Conservation (phyloP, 371 early-diverging fungal genomes). For the Nematocida ausubeli region DNA sequence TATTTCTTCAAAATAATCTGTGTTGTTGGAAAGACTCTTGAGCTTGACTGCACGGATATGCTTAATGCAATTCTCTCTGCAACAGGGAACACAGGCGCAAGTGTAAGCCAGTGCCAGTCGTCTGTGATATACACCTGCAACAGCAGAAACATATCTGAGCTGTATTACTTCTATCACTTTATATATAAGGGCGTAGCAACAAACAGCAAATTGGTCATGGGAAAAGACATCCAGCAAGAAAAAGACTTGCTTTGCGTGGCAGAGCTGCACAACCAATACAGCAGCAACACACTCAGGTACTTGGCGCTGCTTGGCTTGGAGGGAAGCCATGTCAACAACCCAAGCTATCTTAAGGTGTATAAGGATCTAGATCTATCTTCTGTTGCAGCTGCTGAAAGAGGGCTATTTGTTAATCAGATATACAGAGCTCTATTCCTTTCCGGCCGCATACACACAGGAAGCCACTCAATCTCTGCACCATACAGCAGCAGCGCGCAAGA, state of each 20-base stretch:
- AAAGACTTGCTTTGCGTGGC: not conserved
- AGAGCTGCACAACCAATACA: conserved; percentile 28
- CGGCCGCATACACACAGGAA: conserved; percentile 20
- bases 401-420: conserved; percentile 44
- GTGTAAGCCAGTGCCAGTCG: not conserved
- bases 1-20: conserved; percentile 40
- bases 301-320: conserved; percentile 32
- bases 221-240: not conserved
- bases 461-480: not conserved
- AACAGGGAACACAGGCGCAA: not conserved
- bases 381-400: conserved; percentile 7
- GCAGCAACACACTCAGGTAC: conserved; percentile 30
- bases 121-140: conserved; percentile 17
- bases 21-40: conserved; percentile 3
- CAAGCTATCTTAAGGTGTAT: not conserved
- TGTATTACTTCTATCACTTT: conserved; percentile 53
- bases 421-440: conserved; percentile 42
- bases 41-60: not conserved
- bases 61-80: not conserved
- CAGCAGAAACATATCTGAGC: conserved; percentile 29
- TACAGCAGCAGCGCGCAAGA: not conserved
- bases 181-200: conserved; percentile 5
- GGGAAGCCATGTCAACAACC: not conserved
- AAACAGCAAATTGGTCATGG: not conserved
- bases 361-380: conserved; percentile 2